phyloP scores from a whole-genome alignment of 2,329 filamentous ascomycete genomes.

The Hypoxylon sp. region DNA sequence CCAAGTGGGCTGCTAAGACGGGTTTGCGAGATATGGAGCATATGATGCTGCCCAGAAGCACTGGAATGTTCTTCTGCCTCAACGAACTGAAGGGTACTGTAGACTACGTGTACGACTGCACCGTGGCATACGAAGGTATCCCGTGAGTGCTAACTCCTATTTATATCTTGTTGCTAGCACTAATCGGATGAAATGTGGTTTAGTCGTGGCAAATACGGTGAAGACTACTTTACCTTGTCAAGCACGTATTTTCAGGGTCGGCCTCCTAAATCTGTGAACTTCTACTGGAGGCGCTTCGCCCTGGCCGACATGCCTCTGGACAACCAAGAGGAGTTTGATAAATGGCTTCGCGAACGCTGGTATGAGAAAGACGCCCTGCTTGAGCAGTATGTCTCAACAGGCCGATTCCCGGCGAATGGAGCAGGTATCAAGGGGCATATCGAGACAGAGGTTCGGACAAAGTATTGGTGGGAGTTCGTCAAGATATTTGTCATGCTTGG shows the following conservation, averaged over 20 bases:
- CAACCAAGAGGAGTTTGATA: constrained; percentile 80
- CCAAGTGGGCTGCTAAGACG: constrained; percentile 82
- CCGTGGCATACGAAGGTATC: constrained; percentile 93
- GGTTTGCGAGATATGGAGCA: constrained; percentile 81
- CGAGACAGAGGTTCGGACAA: constrained; percentile 71
- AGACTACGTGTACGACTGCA: constrained; percentile 92
- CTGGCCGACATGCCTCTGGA: constrained; percentile 85
- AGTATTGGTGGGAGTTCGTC: constrained; percentile 68
- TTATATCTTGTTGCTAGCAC: neutral
- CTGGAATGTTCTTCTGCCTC: constrained; percentile 84
- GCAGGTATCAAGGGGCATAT: constrained; percentile 64
- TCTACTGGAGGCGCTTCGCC: constrained; percentile 92
- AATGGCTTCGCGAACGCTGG: constrained; percentile 90
- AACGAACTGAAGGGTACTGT: constrained; percentile 80
- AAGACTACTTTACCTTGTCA: constrained; percentile 87
- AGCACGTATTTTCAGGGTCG: constrained; percentile 92
- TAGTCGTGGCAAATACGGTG: constrained; percentile 86
- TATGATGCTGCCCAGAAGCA: constrained; percentile 82
- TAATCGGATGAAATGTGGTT: constrained; percentile 28
- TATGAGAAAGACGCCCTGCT: constrained; percentile 91
- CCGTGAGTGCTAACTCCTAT: constrained; percentile 72
- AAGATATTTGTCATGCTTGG: constrained; percentile 68
- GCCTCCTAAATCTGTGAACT: constrained; percentile 94
- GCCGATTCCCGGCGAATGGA: constrained; percentile 82
- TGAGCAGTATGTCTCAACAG: constrained; percentile 83